phyloP scores from a whole-genome alignment of 139 green algal species.

The Picocystis salinarum region DNA sequence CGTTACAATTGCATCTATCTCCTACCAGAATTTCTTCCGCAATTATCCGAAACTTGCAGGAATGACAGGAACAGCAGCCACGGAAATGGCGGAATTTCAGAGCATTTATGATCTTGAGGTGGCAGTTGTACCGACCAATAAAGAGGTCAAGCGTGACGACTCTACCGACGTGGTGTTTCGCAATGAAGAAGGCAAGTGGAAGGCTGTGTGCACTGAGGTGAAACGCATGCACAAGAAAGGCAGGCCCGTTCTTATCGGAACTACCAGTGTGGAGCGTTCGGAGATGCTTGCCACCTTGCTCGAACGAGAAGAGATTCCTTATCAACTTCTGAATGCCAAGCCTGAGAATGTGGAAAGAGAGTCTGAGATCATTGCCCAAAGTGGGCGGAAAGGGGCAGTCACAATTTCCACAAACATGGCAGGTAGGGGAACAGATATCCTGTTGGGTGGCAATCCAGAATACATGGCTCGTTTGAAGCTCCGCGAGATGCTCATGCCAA shows the following conservation, averaged over 20 bases:
- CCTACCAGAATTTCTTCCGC: slow-evolving; percentile 84
- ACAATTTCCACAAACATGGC: slow-evolving; percentile 99
- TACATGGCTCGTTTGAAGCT: slow-evolving; percentile 85
- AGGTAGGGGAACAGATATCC: slow-evolving; percentile 90
- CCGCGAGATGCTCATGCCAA: slow-evolving; percentile 73
- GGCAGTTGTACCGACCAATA: slow-evolving; percentile 56
- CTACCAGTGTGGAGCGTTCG: slow-evolving; percentile 73
- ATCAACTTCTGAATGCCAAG: slow-evolving; percentile 92
- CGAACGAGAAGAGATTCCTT: not conserved
- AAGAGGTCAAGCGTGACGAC: slow-evolving; percentile 37
- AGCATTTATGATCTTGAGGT: slow-evolving; percentile 91
- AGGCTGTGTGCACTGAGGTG: slow-evolving; percentile 53
- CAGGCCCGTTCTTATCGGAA: slow-evolving; percentile 70
- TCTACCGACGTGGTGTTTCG: slow-evolving; percentile 89
- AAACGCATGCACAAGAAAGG: slow-evolving; percentile 74
- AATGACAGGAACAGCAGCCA: slow-evolving; percentile 72
- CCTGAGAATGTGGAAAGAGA: slow-evolving; percentile 96
- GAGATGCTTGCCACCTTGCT: slow-evolving; percentile 44
- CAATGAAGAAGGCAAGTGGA: slow-evolving; percentile 60
- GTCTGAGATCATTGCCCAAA: slow-evolving; percentile 80
- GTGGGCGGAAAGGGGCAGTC: slow-evolving; percentile 49
- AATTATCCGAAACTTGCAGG: slow-evolving; percentile 39
- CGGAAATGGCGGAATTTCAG: slow-evolving; percentile 84
- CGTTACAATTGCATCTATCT: slow-evolving; percentile 81
- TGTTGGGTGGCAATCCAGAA: slow-evolving; percentile 82